Conservation (phyloP, 1,139 yeast genomes). For the Starmera stellimalicola region DNA sequence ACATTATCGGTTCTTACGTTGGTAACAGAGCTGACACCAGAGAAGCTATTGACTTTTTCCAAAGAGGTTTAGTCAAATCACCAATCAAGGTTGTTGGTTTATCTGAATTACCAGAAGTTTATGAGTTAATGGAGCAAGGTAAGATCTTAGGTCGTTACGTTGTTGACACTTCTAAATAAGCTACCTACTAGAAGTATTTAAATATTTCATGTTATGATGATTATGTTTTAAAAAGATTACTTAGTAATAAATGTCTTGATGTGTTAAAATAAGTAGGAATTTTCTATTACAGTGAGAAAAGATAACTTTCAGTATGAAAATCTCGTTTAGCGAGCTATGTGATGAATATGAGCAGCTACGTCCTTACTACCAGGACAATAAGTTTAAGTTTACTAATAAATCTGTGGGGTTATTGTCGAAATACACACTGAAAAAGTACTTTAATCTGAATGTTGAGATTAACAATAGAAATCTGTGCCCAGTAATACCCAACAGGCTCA, state of each 20-base stretch:
- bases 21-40: constrained; percentile 68
- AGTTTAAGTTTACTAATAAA: not conserved
- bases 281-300: too few species aligned
- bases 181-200: not conserved
- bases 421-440: constrained; percentile 9
- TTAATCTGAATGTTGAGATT: constrained; percentile 5
- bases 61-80: constrained; percentile 52
- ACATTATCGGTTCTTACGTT: constrained; percentile 55
- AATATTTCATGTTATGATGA: not conserved
- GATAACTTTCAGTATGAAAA: too few species aligned
- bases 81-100: constrained; percentile 55
- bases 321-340: too few species aligned
- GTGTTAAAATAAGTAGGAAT: too few species aligned
- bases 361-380: not conserved
- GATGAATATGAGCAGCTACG: too few species aligned
- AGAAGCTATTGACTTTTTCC: constrained; percentile 59
- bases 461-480: constrained; percentile 12
- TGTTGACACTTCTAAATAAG: constrained; percentile 46
- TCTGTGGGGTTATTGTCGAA: constrained; percentile 9
- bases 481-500: constrained; percentile 13
- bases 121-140: constrained; percentile 51
- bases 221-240: not conserved
- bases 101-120: constrained; percentile 44
- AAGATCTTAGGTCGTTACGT: constrained; percentile 57
- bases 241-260: too few species aligned